Conservation (phyloP, 2,329 filamentous ascomycete genomes). For the Nigrograna mackinnonii region DNA sequence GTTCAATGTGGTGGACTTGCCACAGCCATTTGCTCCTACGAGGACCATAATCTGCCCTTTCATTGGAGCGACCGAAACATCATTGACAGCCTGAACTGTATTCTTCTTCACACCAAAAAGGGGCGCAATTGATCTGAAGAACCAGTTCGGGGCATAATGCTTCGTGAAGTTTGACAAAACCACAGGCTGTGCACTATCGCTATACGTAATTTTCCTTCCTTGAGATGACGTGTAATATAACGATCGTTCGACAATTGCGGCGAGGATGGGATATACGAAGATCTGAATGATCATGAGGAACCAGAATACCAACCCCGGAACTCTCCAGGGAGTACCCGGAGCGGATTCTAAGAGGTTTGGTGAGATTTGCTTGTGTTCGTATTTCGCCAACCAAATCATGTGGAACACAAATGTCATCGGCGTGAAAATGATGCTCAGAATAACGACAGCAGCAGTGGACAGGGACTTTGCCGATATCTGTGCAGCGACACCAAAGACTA, state of each 20-base stretch:
- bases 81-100: conserved; percentile 74
- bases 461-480: conserved; percentile 66
- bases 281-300: conserved; percentile 76
- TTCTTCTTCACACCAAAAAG: conserved; percentile 49
- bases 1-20: conserved; percentile 80
- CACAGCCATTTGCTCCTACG: conserved; percentile 83
- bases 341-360: conserved; percentile 64
- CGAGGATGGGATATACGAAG: conserved; percentile 73
- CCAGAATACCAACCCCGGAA: conserved; percentile 76
- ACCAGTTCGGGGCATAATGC: conserved; percentile 67
- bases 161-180: conserved; percentile 74
- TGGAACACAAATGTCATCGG: conserved; percentile 86
- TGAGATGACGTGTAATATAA: conserved; percentile 72
- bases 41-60: conserved; percentile 82
- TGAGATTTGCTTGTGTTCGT: conserved; percentile 62
- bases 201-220: conserved; percentile 46
- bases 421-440: conserved; percentile 75
- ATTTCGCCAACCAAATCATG: conserved; percentile 73
- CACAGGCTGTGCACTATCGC: conserved; percentile 55
- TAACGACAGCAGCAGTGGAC: conserved; percentile 63
- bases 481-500: conserved; percentile 76
- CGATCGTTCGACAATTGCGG: conserved; percentile 68
- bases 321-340: conserved; percentile 59
- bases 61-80: conserved; percentile 67
- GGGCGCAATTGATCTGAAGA: conserved; percentile 50